Conservation (phyloP, 805 yeast species). For the Saccharomycopsis babjevae region DNA sequence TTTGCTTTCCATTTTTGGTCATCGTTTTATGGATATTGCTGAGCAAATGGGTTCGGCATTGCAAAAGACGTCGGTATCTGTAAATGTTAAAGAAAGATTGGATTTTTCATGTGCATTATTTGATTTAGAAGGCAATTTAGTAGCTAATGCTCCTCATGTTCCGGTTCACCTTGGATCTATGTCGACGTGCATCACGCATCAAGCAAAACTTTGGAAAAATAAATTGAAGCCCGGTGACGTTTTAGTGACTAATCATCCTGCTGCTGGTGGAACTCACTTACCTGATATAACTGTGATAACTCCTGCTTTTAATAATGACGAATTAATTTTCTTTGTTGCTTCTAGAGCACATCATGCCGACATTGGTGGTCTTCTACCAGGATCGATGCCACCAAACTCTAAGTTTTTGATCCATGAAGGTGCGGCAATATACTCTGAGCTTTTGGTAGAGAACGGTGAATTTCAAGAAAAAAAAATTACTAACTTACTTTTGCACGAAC, state of each 20-base stretch:
- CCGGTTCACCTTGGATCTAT: conserved; percentile 84
- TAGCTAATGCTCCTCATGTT: conserved; percentile 82
- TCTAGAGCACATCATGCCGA: conserved; percentile 96
- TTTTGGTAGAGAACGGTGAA: conserved; percentile 57
- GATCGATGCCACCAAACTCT: conserved; percentile 91
- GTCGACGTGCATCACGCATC: conserved; percentile 68
- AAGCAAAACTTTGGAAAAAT: conserved; percentile 54
- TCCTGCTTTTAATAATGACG: conserved; percentile 59
- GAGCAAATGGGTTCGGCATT: conserved; percentile 81
- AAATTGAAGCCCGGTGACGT: conserved; percentile 66
- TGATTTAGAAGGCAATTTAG: conserved; percentile 64
- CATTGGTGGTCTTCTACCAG: conserved; percentile 86
- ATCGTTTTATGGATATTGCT: conserved; percentile 83
- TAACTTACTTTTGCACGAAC: conserved; percentile 54
- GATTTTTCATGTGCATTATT: conserved; percentile 83
- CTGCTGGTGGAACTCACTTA: conserved; percentile 76
- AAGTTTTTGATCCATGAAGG: conserved; percentile 84
- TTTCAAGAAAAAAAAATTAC: conserved; percentile 69
- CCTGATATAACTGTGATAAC: conserved; percentile 91
- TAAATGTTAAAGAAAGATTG: conserved; percentile 73
- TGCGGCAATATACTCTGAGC: conserved; percentile 72
- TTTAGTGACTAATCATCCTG: conserved; percentile 70
- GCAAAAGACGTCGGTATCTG: conserved; percentile 70
- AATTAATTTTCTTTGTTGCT: conserved; percentile 77
- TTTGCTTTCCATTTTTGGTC: conserved; percentile 65